A percentile compares a stretch with the other conserved stretches of the same genome.
Conservation (phyloP, 2,329 filamentous ascomycete species). For the Clarireedia paspali region DNA sequence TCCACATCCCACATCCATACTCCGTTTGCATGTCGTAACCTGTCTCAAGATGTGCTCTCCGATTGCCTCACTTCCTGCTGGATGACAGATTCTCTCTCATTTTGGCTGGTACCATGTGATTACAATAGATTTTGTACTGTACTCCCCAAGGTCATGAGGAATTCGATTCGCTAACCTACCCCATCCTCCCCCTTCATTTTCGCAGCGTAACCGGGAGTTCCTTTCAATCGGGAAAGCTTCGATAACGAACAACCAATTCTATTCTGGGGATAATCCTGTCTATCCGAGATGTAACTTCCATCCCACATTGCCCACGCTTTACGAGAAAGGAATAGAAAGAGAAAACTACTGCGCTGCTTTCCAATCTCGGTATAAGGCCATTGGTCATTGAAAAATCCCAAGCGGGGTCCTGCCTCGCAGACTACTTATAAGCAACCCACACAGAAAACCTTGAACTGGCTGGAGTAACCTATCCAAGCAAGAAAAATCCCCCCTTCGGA, state of each 20-base stretch:
- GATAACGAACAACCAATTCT: neutral
- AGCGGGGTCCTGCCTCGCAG: too few relatives aligned
- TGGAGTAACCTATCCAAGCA: neutral
- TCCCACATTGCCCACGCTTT: too few relatives aligned
- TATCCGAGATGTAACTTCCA: too few relatives aligned
- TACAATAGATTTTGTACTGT: too few relatives aligned
- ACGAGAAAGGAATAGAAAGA: too few relatives aligned
- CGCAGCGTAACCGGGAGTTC: neutral
- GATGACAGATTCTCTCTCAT: neutral
- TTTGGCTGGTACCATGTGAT: neutral
- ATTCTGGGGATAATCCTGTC: neutral
- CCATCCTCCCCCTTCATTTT: neutral
- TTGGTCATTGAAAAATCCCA: neutral
- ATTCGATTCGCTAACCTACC: neutral
- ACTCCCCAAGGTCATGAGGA: too few relatives aligned
- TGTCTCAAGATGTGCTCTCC: neutral
- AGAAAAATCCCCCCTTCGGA: neutral
- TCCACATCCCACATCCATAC: neutral
- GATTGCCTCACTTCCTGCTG: neutral
- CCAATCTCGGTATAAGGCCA: neutral
- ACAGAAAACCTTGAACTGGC: too few relatives aligned
- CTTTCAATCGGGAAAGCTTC: neutral
- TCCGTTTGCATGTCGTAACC: neutral
- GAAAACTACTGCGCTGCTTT: too few relatives aligned
- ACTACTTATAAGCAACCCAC: too few relatives aligned